A percentile compares a stretch with the other conserved stretches of the same genome.
These are phyloP conservation scores for Auriscalpium microsporum DNA, from an alignment of 768 basidiomycete genomes.

Conservation along the genomic window DNA sequence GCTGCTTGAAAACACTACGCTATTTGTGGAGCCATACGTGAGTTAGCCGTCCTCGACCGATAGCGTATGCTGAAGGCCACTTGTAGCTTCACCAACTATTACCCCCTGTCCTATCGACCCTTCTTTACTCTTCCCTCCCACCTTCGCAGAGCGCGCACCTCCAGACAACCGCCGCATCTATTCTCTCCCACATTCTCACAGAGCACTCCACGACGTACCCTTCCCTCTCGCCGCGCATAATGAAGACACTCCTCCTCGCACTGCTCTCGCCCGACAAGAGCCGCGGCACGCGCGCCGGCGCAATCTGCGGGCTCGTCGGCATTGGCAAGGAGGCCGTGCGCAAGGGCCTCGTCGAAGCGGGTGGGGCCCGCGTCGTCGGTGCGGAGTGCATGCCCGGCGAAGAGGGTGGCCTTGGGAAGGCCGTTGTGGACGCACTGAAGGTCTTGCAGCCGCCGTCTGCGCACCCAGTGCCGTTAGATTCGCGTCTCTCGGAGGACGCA, in stretches of 20 bases:
- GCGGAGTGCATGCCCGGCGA: constrained; percentile 47
- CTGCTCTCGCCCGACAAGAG: constrained; percentile 66
- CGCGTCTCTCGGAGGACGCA: constrained; percentile 38
- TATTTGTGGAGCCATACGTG: constrained; percentile 96
- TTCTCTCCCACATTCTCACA: constrained; percentile 71
- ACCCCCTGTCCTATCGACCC: constrained; percentile 83
- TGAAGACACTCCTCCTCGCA: constrained; percentile 88
- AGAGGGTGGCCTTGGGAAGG: constrained; percentile 39
- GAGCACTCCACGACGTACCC: constrained; percentile 87
- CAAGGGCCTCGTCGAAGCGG: constrained; percentile 74
- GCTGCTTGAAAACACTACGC: constrained; percentile 73
- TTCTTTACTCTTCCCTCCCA: constrained; percentile 82
- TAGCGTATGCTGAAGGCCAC: neutral
- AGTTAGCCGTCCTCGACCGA: constrained; percentile 24
- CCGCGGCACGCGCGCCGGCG: constrained; percentile 80
- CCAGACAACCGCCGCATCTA: constrained; percentile 75
- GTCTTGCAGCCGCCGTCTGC: constrained; percentile 51
- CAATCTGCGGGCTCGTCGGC: constrained; percentile 77
- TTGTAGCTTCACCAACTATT: constrained; percentile 88
- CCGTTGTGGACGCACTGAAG: constrained; percentile 58
- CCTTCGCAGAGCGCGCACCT: constrained; percentile 60
- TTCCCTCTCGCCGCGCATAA: constrained; percentile 77
- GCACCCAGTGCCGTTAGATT: constrained; percentile 51
- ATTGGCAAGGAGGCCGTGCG: constrained; percentile 80
- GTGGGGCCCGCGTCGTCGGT: constrained; percentile 68